A percentile compares a stretch with the other conserved stretches of the same genome.
These are phyloP conservation scores for Cerrena zonata DNA, from an alignment of 1,284 basidiomycete species.

Conservation along the genomic window DNA sequence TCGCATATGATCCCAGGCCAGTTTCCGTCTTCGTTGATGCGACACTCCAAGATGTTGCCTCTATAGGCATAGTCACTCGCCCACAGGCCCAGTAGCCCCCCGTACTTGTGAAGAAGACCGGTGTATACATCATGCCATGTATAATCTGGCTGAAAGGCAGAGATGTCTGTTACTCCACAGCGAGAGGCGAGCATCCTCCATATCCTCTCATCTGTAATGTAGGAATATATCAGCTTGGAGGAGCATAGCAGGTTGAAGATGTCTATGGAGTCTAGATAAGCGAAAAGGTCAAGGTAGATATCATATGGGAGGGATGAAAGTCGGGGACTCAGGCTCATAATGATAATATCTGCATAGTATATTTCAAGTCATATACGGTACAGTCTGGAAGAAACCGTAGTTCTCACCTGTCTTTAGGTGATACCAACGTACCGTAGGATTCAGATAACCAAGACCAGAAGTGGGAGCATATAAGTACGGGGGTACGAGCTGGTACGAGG, in stretches of 20 bases:
- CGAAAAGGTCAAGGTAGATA: constrained; percentile 16
- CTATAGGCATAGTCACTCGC: constrained; percentile 20
- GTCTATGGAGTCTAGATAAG: constrained; percentile 15
- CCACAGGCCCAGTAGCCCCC: constrained; percentile 21
- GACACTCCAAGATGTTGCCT: constrained; percentile 18
- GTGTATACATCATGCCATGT: constrained; percentile 20
- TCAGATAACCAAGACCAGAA: too few species aligned
- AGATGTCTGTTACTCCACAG: constrained; percentile 5
- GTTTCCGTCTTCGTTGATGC: constrained; percentile 5
- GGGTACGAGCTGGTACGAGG: too few species aligned
- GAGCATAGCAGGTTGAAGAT: constrained; percentile 20
- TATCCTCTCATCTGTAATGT: constrained; percentile 17
- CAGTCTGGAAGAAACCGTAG: too few species aligned
- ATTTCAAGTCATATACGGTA: too few species aligned
- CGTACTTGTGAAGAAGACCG: constrained; percentile 17
- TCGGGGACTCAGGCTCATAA: too few species aligned
- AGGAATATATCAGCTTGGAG: constrained; percentile 15
- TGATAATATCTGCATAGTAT: too few species aligned
- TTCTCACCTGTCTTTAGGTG: too few species aligned
- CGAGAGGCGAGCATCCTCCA: constrained; percentile 16
- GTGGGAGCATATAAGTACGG: too few species aligned
- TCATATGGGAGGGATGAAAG: constrained; percentile 23
- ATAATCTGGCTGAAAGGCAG: constrained; percentile 7
- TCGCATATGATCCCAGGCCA: constrained; percentile 17
- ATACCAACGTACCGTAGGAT: too few species aligned